phyloP scores from a whole-genome alignment of 208 protist species.

The Leishmania tarentolae region DNA sequence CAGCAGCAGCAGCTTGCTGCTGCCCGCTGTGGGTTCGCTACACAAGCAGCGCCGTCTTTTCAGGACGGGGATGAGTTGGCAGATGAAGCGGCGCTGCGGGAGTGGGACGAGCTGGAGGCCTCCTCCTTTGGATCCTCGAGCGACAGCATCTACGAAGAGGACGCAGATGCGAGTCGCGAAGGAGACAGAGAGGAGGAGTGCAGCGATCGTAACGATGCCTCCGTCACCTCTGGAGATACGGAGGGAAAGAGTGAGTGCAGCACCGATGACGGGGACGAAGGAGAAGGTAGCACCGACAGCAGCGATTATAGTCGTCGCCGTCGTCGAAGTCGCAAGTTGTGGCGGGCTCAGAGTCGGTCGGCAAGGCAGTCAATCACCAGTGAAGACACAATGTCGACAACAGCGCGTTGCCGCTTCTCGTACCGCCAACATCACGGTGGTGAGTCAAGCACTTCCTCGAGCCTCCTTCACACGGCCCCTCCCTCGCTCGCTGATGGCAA shows the following conservation, averaged over 20 bases:
- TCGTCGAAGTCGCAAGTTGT: conserved; percentile 3
- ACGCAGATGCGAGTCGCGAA: not conserved
- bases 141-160: not conserved
- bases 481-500: not conserved
- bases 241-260: not conserved
- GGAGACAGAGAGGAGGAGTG: not conserved
- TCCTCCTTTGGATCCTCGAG: conserved; percentile 24
- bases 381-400: not conserved
- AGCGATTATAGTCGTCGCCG: not conserved
- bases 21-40: not conserved
- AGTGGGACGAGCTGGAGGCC: conserved; percentile 35
- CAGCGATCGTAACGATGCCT: not conserved
- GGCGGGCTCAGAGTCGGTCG: not conserved
- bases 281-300: conserved; percentile 2
- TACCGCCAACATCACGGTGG: not conserved
- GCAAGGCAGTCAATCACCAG: not conserved
- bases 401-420: not conserved
- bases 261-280: not conserved
- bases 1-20: conserved; percentile 6
- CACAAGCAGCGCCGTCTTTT: not conserved
- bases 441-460: not conserved
- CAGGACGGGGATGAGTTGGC: conserved; percentile 26
- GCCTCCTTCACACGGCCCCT: conserved; percentile 7
- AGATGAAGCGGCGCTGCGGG: conserved; percentile 30
- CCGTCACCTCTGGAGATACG: not conserved